Percentiles rank a stretch among this genome's conserved stretches.
Evolutionary conservation across 2,329 filamentous ascomycete species (phyloP).

Genomic region (Dactylellina cionopaga): DNA sequence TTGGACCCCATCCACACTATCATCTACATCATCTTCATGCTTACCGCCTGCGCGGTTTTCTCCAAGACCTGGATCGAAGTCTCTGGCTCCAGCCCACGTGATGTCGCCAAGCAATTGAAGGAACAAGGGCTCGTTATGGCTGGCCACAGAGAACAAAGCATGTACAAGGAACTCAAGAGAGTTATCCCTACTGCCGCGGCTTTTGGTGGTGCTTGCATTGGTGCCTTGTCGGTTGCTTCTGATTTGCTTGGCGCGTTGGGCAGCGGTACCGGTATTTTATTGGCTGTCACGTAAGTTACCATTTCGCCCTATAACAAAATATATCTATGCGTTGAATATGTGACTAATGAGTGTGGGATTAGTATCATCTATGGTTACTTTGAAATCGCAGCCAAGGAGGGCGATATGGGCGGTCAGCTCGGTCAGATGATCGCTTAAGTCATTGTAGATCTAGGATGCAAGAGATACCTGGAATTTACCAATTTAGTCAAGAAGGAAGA

Average conservation of each 20-base stretch:
- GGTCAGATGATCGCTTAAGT: slow-evolving; percentile 57
- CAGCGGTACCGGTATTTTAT: slow-evolving; percentile 94
- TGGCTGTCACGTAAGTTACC: slow-evolving; percentile 91
- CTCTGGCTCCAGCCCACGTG: slow-evolving; percentile 93
- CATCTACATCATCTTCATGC: slow-evolving; percentile 97
- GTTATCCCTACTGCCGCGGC: slow-evolving; percentile 98
- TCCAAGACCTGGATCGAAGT: slow-evolving; percentile 99
- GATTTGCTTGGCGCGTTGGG: slow-evolving; percentile 96
- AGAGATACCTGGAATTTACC: slow-evolving; percentile 4
- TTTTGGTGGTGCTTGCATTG: slow-evolving; percentile 98
- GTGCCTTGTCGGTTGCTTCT: slow-evolving; percentile 92
- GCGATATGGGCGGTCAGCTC: slow-evolving; percentile 80
- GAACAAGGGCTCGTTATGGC: slow-evolving; percentile 99
- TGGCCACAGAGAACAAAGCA: slow-evolving; percentile 98
- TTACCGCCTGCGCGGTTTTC: slow-evolving; percentile 96
- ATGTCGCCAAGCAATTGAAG: slow-evolving; percentile 99
- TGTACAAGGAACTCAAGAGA: slow-evolving; percentile 99
- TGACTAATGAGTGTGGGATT: slow-evolving; percentile 57
- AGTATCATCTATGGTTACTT: slow-evolving; percentile 99
- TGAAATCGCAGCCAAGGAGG: slow-evolving; percentile 98
- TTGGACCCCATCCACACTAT: slow-evolving; percentile 96
- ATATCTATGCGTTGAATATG: slow-evolving; percentile 58
- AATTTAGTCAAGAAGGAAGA: neutral
- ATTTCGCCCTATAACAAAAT: neutral
- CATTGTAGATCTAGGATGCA: neutral